These are phyloP conservation scores for Bimuria novae-zelandiae DNA, from an alignment of 2,329 filamentous ascomycete genomes.

Conservation along the genomic window DNA sequence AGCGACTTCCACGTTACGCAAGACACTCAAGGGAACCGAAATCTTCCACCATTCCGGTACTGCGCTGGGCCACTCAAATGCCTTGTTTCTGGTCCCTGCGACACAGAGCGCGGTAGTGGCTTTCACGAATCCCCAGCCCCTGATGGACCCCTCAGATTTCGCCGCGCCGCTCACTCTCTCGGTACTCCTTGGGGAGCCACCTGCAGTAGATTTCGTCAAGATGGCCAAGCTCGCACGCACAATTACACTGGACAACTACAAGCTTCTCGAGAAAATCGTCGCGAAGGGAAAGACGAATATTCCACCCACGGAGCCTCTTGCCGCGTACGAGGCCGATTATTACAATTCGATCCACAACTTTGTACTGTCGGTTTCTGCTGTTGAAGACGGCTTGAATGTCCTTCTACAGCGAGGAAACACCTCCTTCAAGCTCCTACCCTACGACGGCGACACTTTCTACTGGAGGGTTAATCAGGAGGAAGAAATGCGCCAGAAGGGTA, in stretches of 20 bases:
- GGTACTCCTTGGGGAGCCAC: conserved; percentile 4
- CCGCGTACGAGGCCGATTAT: conserved; percentile 10
- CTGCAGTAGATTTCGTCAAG: conserved; percentile 5
- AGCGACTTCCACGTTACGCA: conserved; percentile 5
- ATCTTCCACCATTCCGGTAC: conserved; percentile 10
- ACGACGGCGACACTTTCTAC: conserved; percentile 14
- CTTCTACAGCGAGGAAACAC: conserved; percentile 6
- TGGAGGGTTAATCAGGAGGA: conserved; percentile 9
- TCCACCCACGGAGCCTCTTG: conserved; percentile 8
- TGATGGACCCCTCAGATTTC: conserved; percentile 14
- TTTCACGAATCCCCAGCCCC: conserved; percentile 11
- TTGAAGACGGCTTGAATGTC: conserved; percentile 5
- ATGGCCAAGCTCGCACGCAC: conserved; percentile 2
- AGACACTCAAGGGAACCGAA: conserved; percentile 1
- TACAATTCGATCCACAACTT: conserved; percentile 15
- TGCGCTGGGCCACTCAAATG: neutral
- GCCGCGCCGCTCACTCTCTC: conserved; percentile 9
- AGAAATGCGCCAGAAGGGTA: conserved; percentile 8
- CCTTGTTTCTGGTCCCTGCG: conserved; percentile 9
- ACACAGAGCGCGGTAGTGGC: conserved; percentile 12
- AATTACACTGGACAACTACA: conserved; percentile 6
- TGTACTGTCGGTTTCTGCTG: conserved; percentile 5
- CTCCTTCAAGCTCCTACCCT: conserved; percentile 6
- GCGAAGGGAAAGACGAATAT: conserved; percentile 6
- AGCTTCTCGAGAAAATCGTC: neutral